Evolutionary conservation across 257 asterid species (phyloP).

Genomic region (Solanum sparsipilum): DNA sequence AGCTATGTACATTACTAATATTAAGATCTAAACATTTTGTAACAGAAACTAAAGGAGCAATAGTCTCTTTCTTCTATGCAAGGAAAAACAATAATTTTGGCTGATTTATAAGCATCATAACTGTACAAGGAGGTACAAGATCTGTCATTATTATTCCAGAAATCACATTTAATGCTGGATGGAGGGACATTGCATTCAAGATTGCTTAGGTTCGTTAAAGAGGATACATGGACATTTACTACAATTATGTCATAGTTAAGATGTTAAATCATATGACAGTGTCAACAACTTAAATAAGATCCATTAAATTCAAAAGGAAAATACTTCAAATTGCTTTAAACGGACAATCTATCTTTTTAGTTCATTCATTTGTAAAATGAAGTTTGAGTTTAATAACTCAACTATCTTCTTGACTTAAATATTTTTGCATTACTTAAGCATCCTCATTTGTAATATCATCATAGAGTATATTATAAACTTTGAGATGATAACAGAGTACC

Average conservation of each 20-base stretch:
- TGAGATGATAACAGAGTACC: neutral
- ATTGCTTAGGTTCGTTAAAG: neutral
- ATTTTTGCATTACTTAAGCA: neutral
- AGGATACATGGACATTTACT: neutral
- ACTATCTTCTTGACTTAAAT: neutral
- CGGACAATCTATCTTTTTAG: neutral
- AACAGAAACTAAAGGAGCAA: neutral
- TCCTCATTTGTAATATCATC: neutral
- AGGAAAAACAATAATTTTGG: neutral
- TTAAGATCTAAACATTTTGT: neutral
- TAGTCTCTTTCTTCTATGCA: neutral
- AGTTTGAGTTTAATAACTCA: neutral
- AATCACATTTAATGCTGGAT: neutral
- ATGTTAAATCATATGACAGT: neutral
- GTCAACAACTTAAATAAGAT: neutral
- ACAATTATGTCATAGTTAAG: neutral
- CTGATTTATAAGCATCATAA: neutral
- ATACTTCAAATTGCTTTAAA: neutral
- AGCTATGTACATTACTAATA: neutral
- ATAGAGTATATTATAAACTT: neutral
- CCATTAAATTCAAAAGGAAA: neutral
- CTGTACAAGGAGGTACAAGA: neutral
- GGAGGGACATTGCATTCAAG: neutral
- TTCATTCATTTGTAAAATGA: neutral
- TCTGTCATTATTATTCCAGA: neutral